phyloP scores from a whole-genome alignment of 2,329 filamentous ascomycete genomes.

The Trichoderma pleuroti region DNA sequence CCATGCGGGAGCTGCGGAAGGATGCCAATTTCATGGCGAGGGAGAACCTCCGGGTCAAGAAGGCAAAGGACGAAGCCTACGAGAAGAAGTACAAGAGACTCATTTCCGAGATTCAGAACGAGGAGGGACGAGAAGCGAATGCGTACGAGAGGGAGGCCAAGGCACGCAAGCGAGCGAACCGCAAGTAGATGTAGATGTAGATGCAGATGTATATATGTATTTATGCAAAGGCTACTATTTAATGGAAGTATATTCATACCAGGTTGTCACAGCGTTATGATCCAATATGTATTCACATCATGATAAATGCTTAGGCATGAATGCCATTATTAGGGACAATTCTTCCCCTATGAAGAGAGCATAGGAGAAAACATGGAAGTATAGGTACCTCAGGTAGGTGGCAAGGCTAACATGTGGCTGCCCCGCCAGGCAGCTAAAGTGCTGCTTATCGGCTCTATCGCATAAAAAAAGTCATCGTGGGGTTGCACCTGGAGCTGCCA shows the following conservation, averaged over 20 bases:
- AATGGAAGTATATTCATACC: slow-evolving; percentile 7
- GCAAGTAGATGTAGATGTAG: slow-evolving; percentile 17
- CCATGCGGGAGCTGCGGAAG: slow-evolving; percentile 89
- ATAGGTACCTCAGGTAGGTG: background rate
- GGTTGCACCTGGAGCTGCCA: slow-evolving; percentile 3
- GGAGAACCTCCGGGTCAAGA: slow-evolving; percentile 88
- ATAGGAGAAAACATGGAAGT: background rate
- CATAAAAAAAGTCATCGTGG: slow-evolving; percentile 19
- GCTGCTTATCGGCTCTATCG: slow-evolving; percentile 10
- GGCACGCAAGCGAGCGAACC: slow-evolving; percentile 61
- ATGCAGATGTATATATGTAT: slow-evolving; percentile 11
- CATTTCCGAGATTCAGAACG: slow-evolving; percentile 90
- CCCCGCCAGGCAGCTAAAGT: background rate
- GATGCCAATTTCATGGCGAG: slow-evolving; percentile 91
- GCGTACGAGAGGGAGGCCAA: slow-evolving; percentile 84
- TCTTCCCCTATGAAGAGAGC: background rate
- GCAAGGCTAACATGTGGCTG: background rate
- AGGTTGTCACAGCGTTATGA: background rate
- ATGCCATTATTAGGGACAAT: no score
- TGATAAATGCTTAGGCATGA: background rate
- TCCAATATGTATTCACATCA: background rate
- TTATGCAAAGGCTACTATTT: background rate
- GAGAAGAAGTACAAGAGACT: slow-evolving; percentile 93
- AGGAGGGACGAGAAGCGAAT: slow-evolving; percentile 84
- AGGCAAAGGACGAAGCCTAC: slow-evolving; percentile 87